Conservation (phyloP, 768 basidiomycete species). For the Tricholoma bakamatsutake region DNA sequence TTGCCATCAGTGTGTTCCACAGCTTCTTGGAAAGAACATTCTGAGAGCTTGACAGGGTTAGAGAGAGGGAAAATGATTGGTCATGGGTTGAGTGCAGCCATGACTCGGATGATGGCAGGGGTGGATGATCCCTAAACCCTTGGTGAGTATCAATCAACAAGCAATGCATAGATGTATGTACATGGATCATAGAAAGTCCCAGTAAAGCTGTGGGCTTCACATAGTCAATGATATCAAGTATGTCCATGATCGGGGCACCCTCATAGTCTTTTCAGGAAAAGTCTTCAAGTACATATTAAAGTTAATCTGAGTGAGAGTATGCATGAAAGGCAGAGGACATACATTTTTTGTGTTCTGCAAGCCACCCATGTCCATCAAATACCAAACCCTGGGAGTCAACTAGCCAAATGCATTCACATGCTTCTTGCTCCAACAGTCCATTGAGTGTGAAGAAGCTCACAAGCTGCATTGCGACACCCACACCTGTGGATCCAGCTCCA, state of each 20-base stretch:
- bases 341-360: constrained; percentile 86
- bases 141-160: neutral
- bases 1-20: constrained; percentile 64
- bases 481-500: constrained; percentile 88
- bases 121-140: constrained; percentile 63
- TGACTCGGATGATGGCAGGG: constrained; percentile 60
- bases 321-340: constrained; percentile 14
- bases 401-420: constrained; percentile 71
- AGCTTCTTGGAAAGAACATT: constrained; percentile 76
- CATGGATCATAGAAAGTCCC: constrained; percentile 82
- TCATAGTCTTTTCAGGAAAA: constrained; percentile 80
- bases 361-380: constrained; percentile 61
- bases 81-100: constrained; percentile 73
- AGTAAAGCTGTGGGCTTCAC: constrained; percentile 87
- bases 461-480: constrained; percentile 87
- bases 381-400: constrained; percentile 87
- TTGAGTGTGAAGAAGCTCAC: constrained; percentile 85
- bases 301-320: neutral
- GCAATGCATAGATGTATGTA: constrained; percentile 17
- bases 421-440: constrained; percentile 73
- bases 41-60: constrained; percentile 79
- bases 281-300: constrained; percentile 34
- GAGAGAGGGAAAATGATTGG: constrained; percentile 94
- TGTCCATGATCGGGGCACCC: constrained; percentile 67
- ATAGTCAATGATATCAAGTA: constrained; percentile 72